Conservation (phyloP, 306 rosid species). For the Potentilla sterilis region DNA sequence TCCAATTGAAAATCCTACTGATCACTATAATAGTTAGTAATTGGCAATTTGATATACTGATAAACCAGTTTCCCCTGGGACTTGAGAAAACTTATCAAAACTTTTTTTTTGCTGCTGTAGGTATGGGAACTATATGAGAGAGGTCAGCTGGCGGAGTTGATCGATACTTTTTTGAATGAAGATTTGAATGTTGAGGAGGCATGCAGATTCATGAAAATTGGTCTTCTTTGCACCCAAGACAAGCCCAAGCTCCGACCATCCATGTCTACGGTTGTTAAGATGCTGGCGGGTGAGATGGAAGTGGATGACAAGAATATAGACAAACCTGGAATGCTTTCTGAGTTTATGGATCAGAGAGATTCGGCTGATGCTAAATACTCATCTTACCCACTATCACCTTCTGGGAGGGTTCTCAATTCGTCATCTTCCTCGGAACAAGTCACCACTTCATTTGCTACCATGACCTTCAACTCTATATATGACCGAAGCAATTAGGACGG, state of each 20-base stretch:
- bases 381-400: slow-evolving; percentile 21
- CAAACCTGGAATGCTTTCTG: slow-evolving; percentile 67
- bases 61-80: background rate
- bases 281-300: slow-evolving; percentile 59
- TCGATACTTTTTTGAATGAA: slow-evolving; percentile 37
- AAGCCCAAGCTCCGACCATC: slow-evolving; percentile 71
- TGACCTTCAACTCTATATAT: slow-evolving; percentile 68
- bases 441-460: slow-evolving; percentile 45
- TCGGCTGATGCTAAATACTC: slow-evolving; percentile 28
- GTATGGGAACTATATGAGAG: slow-evolving; percentile 58
- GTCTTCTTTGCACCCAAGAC: slow-evolving; percentile 83
- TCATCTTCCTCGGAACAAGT: slow-evolving; percentile 38
- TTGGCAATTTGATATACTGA: background rate
- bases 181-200: slow-evolving; percentile 54
- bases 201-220: slow-evolving; percentile 52
- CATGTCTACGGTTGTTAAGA: slow-evolving; percentile 59
- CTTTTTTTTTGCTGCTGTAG: slow-evolving; percentile 28
- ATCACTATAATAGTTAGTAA: background rate
- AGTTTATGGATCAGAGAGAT: slow-evolving; percentile 36
- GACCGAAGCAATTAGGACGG: slow-evolving; percentile 47
- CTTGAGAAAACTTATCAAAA: background rate
- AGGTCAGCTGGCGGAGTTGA: slow-evolving; percentile 52
- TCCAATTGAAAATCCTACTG: background rate
- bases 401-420: slow-evolving; percentile 28
- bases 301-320: slow-evolving; percentile 42